These are phyloP conservation scores for Goffeauzyma gilvescens DNA, from an alignment of 768 basidiomycete genomes.

Conservation along the genomic window DNA sequence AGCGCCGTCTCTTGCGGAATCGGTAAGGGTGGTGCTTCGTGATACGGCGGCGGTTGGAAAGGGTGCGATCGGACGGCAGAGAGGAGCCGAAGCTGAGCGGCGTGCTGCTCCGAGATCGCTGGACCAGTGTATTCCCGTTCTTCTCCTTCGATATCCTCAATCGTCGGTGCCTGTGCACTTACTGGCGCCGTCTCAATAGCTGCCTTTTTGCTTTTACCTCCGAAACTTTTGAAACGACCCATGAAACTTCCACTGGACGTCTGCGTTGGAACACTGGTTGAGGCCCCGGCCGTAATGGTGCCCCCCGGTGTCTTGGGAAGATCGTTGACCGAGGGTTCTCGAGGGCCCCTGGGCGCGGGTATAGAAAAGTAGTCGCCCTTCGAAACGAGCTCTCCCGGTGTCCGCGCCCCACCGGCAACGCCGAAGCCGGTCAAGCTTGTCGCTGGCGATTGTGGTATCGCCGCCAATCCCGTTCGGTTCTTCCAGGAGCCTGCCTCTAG, in stretches of 20 bases:
- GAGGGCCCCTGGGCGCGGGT: too few relatives aligned
- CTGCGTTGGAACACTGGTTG: constrained; percentile 23
- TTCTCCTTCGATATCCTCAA: constrained; percentile 23
- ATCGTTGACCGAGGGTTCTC: too few relatives aligned
- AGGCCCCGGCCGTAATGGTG: too few relatives aligned
- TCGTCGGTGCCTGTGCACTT: constrained; percentile 22
- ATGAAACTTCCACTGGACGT: constrained; percentile 48
- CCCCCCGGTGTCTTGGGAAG: too few relatives aligned
- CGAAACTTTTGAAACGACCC: constrained; percentile 55
- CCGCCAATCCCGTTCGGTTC: constrained; percentile 17
- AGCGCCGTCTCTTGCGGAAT: constrained; percentile 47
- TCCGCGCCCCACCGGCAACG: too few relatives aligned
- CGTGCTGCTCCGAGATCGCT: constrained; percentile 17
- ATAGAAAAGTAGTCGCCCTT: too few relatives aligned
- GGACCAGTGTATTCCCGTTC: constrained; percentile 12
- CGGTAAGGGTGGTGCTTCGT: constrained; percentile 50
- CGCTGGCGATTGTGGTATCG: constrained; percentile 38
- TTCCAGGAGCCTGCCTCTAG: too few relatives aligned
- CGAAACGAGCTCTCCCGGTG: too few relatives aligned
- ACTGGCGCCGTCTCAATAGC: constrained; percentile 26
- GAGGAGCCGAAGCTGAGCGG: constrained; percentile 29
- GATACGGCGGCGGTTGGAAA: constrained; percentile 44
- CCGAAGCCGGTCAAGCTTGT: too few relatives aligned
- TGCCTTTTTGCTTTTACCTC: constrained; percentile 41
- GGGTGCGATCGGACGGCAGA: constrained; percentile 31